Evolutionary conservation across 1,139 yeast genomes (phyloP).

Genomic region (Candida dubliniensis): DNA sequence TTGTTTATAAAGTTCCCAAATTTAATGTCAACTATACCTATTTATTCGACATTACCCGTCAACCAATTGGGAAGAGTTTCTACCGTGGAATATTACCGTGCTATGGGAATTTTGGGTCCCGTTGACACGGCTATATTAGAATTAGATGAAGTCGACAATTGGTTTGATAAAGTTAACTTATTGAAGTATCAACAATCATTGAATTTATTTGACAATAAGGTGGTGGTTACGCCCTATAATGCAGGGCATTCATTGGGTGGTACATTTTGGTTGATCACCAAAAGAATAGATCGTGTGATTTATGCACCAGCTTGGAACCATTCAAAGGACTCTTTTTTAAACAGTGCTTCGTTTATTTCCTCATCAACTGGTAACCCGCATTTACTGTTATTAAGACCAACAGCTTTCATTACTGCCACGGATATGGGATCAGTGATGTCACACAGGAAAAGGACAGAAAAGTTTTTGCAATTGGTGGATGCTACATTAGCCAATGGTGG

Average conservation of each 20-base stretch:
- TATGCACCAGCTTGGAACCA: slow-evolving; percentile 97
- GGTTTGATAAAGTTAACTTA: slow-evolving; percentile 67
- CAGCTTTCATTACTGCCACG: slow-evolving; percentile 78
- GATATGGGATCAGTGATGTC: slow-evolving; percentile 68
- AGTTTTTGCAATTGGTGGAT: slow-evolving; percentile 62
- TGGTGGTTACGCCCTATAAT: slow-evolving; percentile 77
- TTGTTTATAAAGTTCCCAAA: slow-evolving; percentile 62
- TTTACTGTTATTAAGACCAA: slow-evolving; percentile 73
- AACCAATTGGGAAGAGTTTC: slow-evolving; percentile 83
- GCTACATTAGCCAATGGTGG: slow-evolving; percentile 71
- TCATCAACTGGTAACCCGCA: slow-evolving; percentile 50
- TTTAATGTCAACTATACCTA: slow-evolving; percentile 64
- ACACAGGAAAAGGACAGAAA: slow-evolving; percentile 63
- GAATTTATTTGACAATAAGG: slow-evolving; percentile 57
- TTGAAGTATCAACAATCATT: slow-evolving; percentile 80
- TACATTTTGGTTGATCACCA: slow-evolving; percentile 75
- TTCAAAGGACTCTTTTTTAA: slow-evolving; percentile 80
- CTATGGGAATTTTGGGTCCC: slow-evolving; percentile 76
- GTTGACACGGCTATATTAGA: slow-evolving; percentile 60
- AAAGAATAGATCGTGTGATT: slow-evolving; percentile 73
- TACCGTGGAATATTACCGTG: slow-evolving; percentile 76
- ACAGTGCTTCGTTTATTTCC: slow-evolving; percentile 70
- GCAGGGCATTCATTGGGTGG: slow-evolving; percentile 97
- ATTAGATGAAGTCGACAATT: slow-evolving; percentile 72
- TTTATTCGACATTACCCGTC: slow-evolving; percentile 86